Evolutionary conservation across 2,329 filamentous ascomycete species (phyloP).

Genomic region (Colletotrichum liriopes): DNA sequence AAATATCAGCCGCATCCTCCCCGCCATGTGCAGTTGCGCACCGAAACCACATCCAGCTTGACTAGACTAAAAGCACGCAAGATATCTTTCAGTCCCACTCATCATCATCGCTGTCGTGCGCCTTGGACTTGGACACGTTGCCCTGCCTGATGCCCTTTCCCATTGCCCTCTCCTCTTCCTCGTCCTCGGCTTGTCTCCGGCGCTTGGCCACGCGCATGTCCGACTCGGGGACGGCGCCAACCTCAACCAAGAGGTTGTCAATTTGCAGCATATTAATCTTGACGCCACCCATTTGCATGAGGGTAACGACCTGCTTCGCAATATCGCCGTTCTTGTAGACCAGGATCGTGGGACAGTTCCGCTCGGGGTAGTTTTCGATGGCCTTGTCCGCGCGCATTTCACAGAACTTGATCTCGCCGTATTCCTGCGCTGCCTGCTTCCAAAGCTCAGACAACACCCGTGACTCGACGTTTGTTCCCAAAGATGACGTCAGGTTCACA

Average conservation of each 20-base stretch:
- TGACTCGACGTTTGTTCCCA: constrained; percentile 88
- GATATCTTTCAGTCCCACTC: constrained; percentile 70
- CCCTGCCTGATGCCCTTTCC: constrained; percentile 68
- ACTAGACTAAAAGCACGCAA: not conserved
- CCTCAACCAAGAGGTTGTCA: constrained; percentile 84
- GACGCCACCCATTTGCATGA: constrained; percentile 83
- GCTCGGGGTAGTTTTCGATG: constrained; percentile 96
- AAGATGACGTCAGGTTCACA: constrained; percentile 85
- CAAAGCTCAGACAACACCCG: constrained; percentile 88
- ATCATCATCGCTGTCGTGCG: constrained; percentile 67
- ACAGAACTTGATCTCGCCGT: constrained; percentile 97
- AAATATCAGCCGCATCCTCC: not conserved
- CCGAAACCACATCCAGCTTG: not conserved
- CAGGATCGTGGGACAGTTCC: constrained; percentile 93
- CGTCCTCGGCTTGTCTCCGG: constrained; percentile 72
- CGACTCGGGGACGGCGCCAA: constrained; percentile 83
- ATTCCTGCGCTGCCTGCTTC: constrained; percentile 86
- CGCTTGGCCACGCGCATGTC: constrained; percentile 83
- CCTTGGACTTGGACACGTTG: constrained; percentile 59
- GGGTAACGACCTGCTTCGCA: constrained; percentile 90
- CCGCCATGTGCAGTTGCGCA: not conserved
- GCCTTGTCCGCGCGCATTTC: constrained; percentile 94
- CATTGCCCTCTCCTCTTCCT: constrained; percentile 70
- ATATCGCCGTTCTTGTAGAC: constrained; percentile 96
- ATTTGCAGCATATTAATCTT: constrained; percentile 81